A percentile compares a stretch with the other conserved stretches of the same genome.
phyloP scores from a whole-genome alignment of 805 yeast genomes.

The Saturnispora silvae region DNA sequence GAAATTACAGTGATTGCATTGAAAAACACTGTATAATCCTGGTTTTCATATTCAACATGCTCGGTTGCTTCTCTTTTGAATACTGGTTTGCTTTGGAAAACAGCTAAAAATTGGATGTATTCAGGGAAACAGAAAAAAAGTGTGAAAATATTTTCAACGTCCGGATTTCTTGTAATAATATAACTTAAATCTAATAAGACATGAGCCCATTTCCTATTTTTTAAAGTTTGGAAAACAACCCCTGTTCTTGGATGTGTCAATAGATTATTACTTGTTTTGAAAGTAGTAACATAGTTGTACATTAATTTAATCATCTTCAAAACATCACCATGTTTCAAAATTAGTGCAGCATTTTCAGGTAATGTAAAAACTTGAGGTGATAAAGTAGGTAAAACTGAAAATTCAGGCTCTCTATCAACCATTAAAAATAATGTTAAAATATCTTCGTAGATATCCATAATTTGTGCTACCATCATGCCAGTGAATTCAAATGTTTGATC shows the following conservation, averaged over 20 bases:
- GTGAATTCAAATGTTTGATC: conserved; percentile 51
- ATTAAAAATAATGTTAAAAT: conserved; percentile 59
- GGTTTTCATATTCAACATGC: conserved; percentile 87
- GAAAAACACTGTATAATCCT: conserved; percentile 66
- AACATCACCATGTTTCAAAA: conserved; percentile 55
- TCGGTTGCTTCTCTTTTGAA: conserved; percentile 61
- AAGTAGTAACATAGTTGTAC: conserved; percentile 50
- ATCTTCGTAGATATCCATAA: conserved; percentile 73
- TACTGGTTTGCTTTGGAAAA: conserved; percentile 73
- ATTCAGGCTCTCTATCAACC: conserved; percentile 82
- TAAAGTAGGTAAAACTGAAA: conserved; percentile 59
- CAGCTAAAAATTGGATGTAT: conserved; percentile 49
- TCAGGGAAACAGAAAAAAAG: conserved; percentile 30
- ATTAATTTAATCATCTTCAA: conserved; percentile 52
- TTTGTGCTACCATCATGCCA: conserved; percentile 58
- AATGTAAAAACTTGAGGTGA: conserved; percentile 86
- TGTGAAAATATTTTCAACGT: conserved; percentile 27
- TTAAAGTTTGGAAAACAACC: conserved; percentile 32
- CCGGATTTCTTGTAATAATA: conserved; percentile 58
- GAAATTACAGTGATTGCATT: conserved; percentile 59
- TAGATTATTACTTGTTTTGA: conserved; percentile 24
- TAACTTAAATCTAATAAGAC: conserved; percentile 72
- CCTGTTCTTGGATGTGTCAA: conserved; percentile 31
- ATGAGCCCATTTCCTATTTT: conserved; percentile 69
- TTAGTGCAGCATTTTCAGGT: conserved; percentile 63